Conservation (phyloP, 805 yeast species). For the Suhomyces pyralidae region DNA sequence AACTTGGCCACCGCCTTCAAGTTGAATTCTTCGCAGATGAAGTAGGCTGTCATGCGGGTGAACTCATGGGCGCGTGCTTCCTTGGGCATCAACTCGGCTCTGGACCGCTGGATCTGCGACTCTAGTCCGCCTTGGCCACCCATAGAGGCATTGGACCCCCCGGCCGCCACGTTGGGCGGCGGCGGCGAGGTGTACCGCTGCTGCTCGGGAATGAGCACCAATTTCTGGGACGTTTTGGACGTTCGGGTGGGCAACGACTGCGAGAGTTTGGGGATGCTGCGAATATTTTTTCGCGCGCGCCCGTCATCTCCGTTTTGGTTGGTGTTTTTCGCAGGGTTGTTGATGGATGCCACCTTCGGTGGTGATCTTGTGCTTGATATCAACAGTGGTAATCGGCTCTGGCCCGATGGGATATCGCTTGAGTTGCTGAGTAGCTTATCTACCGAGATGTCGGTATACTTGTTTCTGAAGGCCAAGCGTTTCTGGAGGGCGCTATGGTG, state of each 20-base stretch:
- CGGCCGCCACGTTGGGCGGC: slow-evolving; percentile 1
- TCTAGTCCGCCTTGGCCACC: not conserved
- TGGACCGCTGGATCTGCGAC: slow-evolving; percentile 36
- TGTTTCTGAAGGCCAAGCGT: slow-evolving; percentile 31
- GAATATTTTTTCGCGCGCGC: slow-evolving; percentile 30
- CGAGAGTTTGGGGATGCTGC: slow-evolving; percentile 51
- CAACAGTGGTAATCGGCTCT: slow-evolving; percentile 43
- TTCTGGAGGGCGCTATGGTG: slow-evolving; percentile 24
- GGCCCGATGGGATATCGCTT: slow-evolving; percentile 87
- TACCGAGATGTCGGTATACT: slow-evolving; percentile 76
- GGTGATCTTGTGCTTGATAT: slow-evolving; percentile 13
- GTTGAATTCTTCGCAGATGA: slow-evolving; percentile 80
- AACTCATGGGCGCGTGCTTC: slow-evolving; percentile 60
- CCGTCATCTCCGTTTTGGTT: not conserved
- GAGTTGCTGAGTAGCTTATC: slow-evolving; percentile 73
- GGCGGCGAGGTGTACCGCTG: slow-evolving; percentile 22
- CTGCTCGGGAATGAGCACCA: slow-evolving; percentile 79
- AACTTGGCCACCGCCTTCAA: slow-evolving; percentile 62
- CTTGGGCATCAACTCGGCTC: slow-evolving; percentile 58
- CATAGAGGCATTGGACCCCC: too few relatives aligned
- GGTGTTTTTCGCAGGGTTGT: too few relatives aligned
- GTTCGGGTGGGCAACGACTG: slow-evolving; percentile 68
- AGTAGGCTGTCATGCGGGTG: slow-evolving; percentile 88
- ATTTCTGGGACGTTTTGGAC: slow-evolving; percentile 79
- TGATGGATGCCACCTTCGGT: too few relatives aligned